These are phyloP conservation scores for Paecilomyces variotii DNA, from an alignment of 2,329 filamentous ascomycete genomes.

Conservation along the genomic window DNA sequence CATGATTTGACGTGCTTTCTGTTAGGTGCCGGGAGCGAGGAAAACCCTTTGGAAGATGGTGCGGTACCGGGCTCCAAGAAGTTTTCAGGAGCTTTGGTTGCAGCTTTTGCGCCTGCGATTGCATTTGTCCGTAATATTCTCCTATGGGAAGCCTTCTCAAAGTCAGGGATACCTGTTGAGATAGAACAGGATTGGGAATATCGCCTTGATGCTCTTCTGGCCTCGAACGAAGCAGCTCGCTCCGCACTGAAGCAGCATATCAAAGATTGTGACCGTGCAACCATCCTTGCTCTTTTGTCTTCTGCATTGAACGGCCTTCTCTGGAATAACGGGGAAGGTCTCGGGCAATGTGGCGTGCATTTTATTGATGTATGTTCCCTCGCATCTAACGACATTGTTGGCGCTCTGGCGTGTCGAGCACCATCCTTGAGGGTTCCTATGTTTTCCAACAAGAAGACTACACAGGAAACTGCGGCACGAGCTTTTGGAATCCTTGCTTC, in stretches of 20 bases:
- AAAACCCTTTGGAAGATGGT: constrained; percentile 23
- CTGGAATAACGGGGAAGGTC: constrained; percentile 29
- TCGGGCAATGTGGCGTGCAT: constrained; percentile 39
- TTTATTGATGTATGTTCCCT: constrained; percentile 50
- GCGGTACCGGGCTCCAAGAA: constrained; percentile 21
- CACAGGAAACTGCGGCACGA: constrained; percentile 59
- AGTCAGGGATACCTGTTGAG: constrained; percentile 38
- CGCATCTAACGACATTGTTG: constrained; percentile 46
- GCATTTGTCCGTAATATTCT: constrained; percentile 59
- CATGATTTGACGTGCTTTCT: constrained; percentile 25
- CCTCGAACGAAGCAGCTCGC: constrained; percentile 60
- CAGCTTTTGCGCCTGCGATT: constrained; percentile 61
- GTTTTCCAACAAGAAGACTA: constrained; percentile 62
- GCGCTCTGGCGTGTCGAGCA: constrained; percentile 42
- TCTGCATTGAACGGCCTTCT: constrained; percentile 39
- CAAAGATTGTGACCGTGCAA: constrained; percentile 22
- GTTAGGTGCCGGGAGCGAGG: constrained; percentile 16
- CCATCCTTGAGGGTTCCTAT: constrained; percentile 52
- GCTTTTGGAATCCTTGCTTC: constrained; percentile 70
- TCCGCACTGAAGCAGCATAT: constrained; percentile 40
- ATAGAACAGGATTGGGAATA: constrained; percentile 78
- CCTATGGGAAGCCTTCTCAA: constrained; percentile 47
- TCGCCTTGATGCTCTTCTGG: constrained; percentile 64
- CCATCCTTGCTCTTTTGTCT: constrained; percentile 35
- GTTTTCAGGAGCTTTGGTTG: constrained; percentile 22